Conservation (phyloP, 176 grass and related monocot species). For the Avena atlantica region DNA sequence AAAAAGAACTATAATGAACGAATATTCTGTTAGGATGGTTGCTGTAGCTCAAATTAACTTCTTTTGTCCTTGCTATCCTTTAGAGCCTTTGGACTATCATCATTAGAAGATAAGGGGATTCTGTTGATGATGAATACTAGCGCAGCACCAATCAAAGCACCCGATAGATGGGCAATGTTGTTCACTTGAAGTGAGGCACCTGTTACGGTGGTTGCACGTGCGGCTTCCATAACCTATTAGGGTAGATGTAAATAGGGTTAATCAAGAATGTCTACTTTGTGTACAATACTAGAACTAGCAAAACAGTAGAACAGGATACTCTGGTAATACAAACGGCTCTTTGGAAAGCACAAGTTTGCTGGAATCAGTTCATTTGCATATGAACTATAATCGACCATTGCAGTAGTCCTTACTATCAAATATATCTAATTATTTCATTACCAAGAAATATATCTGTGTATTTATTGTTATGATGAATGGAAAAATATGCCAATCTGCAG, state of each 20-base stretch:
- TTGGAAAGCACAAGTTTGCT: background rate
- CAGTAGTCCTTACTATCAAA: background rate
- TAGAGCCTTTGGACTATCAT: constrained; percentile 45
- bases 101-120: constrained; percentile 60
- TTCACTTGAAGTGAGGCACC: constrained; percentile 77
- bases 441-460: background rate
- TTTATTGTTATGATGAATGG: background rate
- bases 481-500: background rate
- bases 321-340: background rate
- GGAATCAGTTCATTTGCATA: background rate
- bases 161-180: constrained; percentile 93
- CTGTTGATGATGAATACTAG: constrained; percentile 72
- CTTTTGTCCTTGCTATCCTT: constrained; percentile 62
- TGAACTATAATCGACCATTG: background rate
- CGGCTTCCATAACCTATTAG: constrained; percentile 89
- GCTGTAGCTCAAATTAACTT: constrained; percentile 39
- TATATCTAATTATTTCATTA: background rate
- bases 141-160: constrained; percentile 89
- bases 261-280: constrained; percentile 17
- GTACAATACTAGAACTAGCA: background rate
- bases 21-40: constrained; percentile 33
- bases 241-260: constrained; percentile 27
- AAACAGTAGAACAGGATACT: background rate
- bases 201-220: constrained; percentile 67
- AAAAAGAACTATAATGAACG: constrained; percentile 24